Conservation (phyloP, 495 filamentous ascomycete species). For the Podospora fimiseda region DNA sequence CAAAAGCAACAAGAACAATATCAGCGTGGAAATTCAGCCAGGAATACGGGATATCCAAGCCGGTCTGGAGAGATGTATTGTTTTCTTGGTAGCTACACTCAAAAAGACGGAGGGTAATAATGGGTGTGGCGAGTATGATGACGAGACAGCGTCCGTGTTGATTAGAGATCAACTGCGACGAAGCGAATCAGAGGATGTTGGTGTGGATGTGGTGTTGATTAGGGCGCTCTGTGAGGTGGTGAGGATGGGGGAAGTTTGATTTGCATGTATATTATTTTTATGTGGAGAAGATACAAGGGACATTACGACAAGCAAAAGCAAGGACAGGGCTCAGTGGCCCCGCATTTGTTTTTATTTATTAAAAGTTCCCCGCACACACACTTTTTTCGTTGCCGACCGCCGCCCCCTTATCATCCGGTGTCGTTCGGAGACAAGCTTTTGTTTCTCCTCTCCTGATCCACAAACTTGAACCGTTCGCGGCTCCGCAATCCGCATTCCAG, state of each 20-base stretch:
- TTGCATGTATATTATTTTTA: no score
- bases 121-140: not conserved
- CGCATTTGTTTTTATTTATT: no score
- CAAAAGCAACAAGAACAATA: not conserved
- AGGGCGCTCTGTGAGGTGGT: conserved; percentile 40
- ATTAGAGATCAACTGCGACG: conserved; percentile 1
- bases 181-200: conserved; percentile 7
- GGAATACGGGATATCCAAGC: conserved; percentile 26
- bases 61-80: conserved; percentile 35
- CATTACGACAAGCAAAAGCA: no score
- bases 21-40: not conserved
- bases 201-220: conserved; percentile 32
- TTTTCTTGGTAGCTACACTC: conserved; percentile 33
- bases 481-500: not conserved
- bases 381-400: no score
- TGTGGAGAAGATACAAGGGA: no score
- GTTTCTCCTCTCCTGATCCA: conserved; percentile 8
- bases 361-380: no score
- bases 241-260: conserved; percentile 27
- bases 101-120: conserved; percentile 18
- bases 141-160: not conserved
- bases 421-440: conserved; percentile 9
- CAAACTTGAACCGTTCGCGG: conserved; percentile 6
- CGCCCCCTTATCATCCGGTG: not conserved
- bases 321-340: not conserved